A percentile compares a stretch with the other conserved stretches of the same genome.
Conservation (phyloP, 768 basidiomycete genomes). For the Amanita pallidorosea region DNA sequence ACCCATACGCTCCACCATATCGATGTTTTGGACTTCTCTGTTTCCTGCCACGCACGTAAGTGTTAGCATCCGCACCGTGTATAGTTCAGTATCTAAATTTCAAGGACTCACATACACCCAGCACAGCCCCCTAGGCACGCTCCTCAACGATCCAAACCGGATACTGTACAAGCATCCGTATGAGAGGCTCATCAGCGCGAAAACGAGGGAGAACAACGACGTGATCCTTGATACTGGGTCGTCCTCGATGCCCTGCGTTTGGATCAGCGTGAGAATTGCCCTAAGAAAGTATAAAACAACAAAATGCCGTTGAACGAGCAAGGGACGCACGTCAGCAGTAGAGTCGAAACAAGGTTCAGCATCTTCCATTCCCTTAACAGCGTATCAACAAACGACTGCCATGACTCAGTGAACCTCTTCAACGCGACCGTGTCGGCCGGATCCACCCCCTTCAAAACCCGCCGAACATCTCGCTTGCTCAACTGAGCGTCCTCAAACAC, state of each 20-base stretch:
- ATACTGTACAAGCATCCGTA: constrained; percentile 59
- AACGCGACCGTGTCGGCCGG: constrained; percentile 41
- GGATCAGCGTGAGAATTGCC: constrained; percentile 23
- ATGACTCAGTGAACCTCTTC: constrained; percentile 18
- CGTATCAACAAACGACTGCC: constrained; percentile 19
- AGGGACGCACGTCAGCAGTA: constrained; percentile 19
- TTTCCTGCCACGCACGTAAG: constrained; percentile 33
- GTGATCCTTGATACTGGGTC: constrained; percentile 47
- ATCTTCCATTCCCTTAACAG: constrained; percentile 24
- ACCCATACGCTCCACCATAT: constrained; percentile 29
- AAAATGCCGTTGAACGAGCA: background rate
- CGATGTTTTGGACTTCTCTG: constrained; percentile 27
- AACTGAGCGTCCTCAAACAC: constrained; percentile 73
- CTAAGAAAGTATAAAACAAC: constrained; percentile 9
- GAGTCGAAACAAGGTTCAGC: constrained; percentile 21
- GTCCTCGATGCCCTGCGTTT: constrained; percentile 26
- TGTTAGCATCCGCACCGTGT: background rate
- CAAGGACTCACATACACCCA: constrained; percentile 51
- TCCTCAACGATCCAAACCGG: constrained; percentile 56
- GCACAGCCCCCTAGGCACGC: constrained; percentile 45
- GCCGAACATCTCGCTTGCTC: constrained; percentile 58
- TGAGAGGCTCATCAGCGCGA: constrained; percentile 48
- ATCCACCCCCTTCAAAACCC: constrained; percentile 16
- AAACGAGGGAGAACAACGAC: constrained; percentile 45
- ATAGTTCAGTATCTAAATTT: too few relatives aligned